Percentiles rank a stretch among this genome's conserved stretches.
phyloP scores from a whole-genome alignment of 2,329 filamentous ascomycete species.

The Penicillium hordei region DNA sequence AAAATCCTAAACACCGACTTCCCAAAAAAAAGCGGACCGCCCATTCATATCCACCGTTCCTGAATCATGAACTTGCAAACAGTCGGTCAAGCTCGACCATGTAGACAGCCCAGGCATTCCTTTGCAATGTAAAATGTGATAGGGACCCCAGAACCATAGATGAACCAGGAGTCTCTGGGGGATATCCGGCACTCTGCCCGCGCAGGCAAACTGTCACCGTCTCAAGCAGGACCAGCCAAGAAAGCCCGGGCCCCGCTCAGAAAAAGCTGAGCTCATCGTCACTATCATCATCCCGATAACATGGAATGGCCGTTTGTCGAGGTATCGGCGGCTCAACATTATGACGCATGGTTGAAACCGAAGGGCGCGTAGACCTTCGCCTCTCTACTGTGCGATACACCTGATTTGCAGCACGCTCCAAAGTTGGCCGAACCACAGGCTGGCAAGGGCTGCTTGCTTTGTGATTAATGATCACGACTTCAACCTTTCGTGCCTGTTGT shows the following conservation, averaged over 20 bases:
- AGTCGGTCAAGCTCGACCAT: not conserved
- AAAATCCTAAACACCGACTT: conserved; percentile 5
- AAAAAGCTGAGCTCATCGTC: conserved; percentile 44
- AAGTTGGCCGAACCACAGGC: not conserved
- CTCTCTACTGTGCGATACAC: conserved; percentile 18
- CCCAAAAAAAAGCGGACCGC: conserved; percentile 1
- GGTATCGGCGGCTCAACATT: conserved; percentile 1
- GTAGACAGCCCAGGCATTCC: not conserved
- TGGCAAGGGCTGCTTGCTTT: conserved; percentile 6
- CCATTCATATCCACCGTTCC: conserved; percentile 5
- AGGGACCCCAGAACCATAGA: not conserved
- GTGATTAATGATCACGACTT: conserved; percentile 36
- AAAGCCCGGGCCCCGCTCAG: conserved; percentile 14
- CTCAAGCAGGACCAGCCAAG: not conserved
- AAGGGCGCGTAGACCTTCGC: conserved; percentile 16
- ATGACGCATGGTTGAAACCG: conserved; percentile 4
- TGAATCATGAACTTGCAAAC: not conserved
- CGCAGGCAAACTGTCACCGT: not conserved
- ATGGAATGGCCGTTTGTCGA: conserved; percentile 25
- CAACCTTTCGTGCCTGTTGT: conserved; percentile 19
- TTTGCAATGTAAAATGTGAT: conserved; percentile 4
- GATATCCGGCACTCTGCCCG: not conserved
- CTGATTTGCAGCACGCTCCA: conserved; percentile 17
- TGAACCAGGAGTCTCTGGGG: not conserved
- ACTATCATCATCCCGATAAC: conserved; percentile 33